Percentiles rank a stretch among this genome's conserved stretches.
These are phyloP conservation scores for Meripilus lineatus DNA, from an alignment of 1,284 basidiomycete genomes.

Conservation along the genomic window DNA sequence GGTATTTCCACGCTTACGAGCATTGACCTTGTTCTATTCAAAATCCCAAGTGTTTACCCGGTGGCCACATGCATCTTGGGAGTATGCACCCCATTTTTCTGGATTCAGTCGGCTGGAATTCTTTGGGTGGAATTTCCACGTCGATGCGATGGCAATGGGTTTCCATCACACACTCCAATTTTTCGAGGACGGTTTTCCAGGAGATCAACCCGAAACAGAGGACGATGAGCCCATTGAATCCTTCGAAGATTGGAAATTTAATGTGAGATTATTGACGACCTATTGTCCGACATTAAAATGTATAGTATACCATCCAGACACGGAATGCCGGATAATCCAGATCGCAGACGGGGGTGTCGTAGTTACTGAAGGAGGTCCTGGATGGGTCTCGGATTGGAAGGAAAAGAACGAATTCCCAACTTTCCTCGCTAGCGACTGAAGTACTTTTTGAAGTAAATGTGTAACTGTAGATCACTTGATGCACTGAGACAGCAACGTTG, in stretches of 20 bases:
- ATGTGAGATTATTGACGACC: neutral
- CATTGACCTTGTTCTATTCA: constrained; percentile 4
- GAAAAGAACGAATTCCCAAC: too few relatives aligned
- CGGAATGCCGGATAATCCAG: too few relatives aligned
- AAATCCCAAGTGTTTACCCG: neutral
- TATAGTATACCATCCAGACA: too few relatives aligned
- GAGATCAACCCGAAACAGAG: neutral
- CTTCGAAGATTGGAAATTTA: neutral
- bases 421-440: too few relatives aligned
- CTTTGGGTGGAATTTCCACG: constrained; percentile 15
- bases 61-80: constrained; percentile 12
- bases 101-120: constrained; percentile 7
- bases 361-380: too few relatives aligned
- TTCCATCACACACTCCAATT: neutral
- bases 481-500: too few relatives aligned
- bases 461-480: too few relatives aligned
- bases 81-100: constrained; percentile 10
- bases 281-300: neutral
- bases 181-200: neutral
- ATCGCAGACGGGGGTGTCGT: too few relatives aligned
- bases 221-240: neutral
- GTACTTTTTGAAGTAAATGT: too few relatives aligned
- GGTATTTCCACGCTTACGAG: constrained; percentile 3
- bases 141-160: too few relatives aligned
- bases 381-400: too few relatives aligned